phyloP scores from a whole-genome alignment of 208 protist species.

The Leptomonas seymouri region DNA sequence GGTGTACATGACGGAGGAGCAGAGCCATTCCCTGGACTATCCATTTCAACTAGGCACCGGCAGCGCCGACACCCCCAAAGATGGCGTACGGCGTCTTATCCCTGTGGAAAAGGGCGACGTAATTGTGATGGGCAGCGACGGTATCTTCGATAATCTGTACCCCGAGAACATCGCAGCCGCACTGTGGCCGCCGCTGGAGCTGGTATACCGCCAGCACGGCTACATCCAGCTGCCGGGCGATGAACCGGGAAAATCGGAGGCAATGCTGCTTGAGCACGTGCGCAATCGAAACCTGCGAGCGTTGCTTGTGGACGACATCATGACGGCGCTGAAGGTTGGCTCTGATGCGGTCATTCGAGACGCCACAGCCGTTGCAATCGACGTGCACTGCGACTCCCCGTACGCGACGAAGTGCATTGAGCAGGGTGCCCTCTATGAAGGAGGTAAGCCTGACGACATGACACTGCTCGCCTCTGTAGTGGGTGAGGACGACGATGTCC shows the following conservation, averaged over 20 bases:
- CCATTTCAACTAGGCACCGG: slow-evolving; percentile 72
- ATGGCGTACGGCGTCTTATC: slow-evolving; percentile 41
- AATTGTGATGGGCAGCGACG: slow-evolving; percentile 71
- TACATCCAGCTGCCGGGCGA: slow-evolving; percentile 9
- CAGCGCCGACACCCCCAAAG: slow-evolving; percentile 56
- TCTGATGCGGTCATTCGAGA: slow-evolving; percentile 40
- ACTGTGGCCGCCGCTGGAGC: slow-evolving; percentile 43
- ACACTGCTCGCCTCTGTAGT: slow-evolving; percentile 65
- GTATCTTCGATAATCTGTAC: slow-evolving; percentile 81
- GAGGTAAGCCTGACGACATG: slow-evolving; percentile 84
- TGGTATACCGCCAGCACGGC: slow-evolving; percentile 37
- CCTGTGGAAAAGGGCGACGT: slow-evolving; percentile 61
- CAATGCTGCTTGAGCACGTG: not conserved
- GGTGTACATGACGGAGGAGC: slow-evolving; percentile 51
- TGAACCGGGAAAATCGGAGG: slow-evolving; percentile 1
- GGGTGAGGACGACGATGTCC: slow-evolving; percentile 48
- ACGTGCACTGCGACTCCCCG: slow-evolving; percentile 57
- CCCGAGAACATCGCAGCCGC: slow-evolving; percentile 36
- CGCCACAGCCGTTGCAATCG: slow-evolving; percentile 39
- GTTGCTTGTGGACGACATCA: slow-evolving; percentile 44
- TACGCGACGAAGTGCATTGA: slow-evolving; percentile 73
- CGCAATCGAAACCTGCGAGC: slow-evolving; percentile 28
- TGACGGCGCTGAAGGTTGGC: slow-evolving; percentile 43
- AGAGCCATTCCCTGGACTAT: slow-evolving; percentile 68
- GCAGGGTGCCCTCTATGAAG: slow-evolving; percentile 62